Evolutionary conservation across 371 early-diverging fungal species (phyloP).

Genomic region (Apophysomyces sp.): DNA sequence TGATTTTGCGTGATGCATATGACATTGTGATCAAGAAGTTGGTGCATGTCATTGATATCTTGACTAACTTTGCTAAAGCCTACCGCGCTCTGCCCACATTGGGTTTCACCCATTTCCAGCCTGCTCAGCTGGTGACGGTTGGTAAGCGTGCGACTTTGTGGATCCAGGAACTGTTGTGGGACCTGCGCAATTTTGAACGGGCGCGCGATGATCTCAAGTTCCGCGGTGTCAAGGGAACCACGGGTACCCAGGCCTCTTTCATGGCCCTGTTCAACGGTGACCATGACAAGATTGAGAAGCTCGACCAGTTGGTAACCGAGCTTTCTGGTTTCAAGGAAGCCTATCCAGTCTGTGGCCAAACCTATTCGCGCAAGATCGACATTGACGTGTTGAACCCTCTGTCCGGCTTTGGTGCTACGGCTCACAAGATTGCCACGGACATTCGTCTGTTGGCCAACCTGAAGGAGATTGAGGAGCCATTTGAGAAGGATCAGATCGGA

Average conservation of each 20-base stretch:
- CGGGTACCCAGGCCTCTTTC: conserved; percentile 98
- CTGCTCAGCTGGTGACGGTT: conserved; percentile 97
- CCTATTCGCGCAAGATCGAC: conserved; percentile 97
- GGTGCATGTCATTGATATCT: conserved; percentile 75
- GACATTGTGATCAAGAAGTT: conserved; percentile 91
- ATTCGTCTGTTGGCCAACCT: conserved; percentile 93
- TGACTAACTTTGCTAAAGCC: conserved; percentile 76
- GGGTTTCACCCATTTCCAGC: conserved; percentile 98
- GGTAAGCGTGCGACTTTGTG: conserved; percentile 97
- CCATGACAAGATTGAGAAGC: conserved; percentile 87
- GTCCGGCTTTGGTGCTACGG: conserved; percentile 92
- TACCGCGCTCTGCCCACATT: conserved; percentile 91
- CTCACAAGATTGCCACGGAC: conserved; percentile 97
- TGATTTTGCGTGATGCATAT: conserved; percentile 91
- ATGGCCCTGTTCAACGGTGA: conserved; percentile 94
- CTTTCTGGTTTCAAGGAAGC: conserved; percentile 82
- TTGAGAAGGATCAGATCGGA: conserved; percentile 98
- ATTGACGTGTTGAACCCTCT: conserved; percentile 87
- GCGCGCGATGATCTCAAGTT: conserved; percentile 87
- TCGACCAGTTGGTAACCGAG: conserved; percentile 90
- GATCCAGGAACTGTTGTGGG: conserved; percentile 95
- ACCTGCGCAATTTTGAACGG: conserved; percentile 90
- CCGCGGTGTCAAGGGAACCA: conserved; percentile 98
- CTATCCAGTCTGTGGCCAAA: conserved; percentile 96
- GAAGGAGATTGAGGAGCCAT: conserved; percentile 98